Evolutionary conservation across 805 yeast species (phyloP).

Genomic region (Candida lessepsii): DNA sequence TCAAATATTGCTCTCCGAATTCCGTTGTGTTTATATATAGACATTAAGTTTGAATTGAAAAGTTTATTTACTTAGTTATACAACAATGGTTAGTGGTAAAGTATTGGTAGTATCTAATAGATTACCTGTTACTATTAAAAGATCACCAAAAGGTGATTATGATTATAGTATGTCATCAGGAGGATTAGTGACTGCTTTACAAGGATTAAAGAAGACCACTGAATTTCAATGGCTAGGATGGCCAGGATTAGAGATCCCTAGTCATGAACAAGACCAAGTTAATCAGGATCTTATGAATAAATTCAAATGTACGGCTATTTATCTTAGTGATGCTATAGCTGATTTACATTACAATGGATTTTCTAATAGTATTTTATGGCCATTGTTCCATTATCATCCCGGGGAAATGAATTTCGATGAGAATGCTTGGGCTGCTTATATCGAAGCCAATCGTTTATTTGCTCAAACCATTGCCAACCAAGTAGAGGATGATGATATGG

Average conservation of each 20-base stretch:
- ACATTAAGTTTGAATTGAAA: no score
- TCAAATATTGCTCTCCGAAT: no score
- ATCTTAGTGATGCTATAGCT: constrained; percentile 82
- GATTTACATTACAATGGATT: constrained; percentile 97
- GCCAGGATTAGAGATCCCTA: constrained; percentile 87
- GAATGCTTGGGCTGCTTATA: constrained; percentile 96
- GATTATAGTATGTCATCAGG: constrained; percentile 94
- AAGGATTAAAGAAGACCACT: constrained; percentile 79
- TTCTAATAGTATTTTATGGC: constrained; percentile 94
- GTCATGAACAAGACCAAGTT: constrained; percentile 66
- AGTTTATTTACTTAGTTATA: no score
- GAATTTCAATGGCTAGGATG: constrained; percentile 98
- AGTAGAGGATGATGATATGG: constrained; percentile 77
- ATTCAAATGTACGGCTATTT: constrained; percentile 89
- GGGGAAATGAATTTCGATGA: constrained; percentile 99
- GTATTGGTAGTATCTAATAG: constrained; percentile 92
- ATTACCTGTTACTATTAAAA: constrained; percentile 87
- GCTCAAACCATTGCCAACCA: constrained; percentile 69
- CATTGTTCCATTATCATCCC: constrained; percentile 96
- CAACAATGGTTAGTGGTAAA: constrained; percentile 46
- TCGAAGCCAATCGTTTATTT: constrained; percentile 84
- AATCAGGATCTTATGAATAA: constrained; percentile 66
- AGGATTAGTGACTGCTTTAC: constrained; percentile 93
- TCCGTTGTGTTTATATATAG: no score
- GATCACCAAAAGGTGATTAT: constrained; percentile 61